Evolutionary conservation across 495 filamentous ascomycete species (phyloP), one percentile per base, ranked within the genome.

Genomic region (Glonium stellatum): DNA sequence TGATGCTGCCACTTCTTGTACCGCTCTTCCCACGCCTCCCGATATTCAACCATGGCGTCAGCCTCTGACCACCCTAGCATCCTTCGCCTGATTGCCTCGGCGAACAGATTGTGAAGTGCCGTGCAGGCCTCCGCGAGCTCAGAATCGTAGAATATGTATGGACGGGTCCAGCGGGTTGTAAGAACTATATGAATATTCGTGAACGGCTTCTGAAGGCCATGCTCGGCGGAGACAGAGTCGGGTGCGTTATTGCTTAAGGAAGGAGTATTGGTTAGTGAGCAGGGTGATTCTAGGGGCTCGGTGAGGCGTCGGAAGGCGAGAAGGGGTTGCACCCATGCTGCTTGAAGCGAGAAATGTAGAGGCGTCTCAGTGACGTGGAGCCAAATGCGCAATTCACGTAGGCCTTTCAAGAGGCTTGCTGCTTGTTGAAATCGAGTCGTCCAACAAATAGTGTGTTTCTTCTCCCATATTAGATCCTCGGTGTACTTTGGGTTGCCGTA

Each of bases 41-140:
- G 46, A 35, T 57, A 63, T 5, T 58, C 55, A 1, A 47, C 48
- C 64, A 67, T 67, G 19, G 60, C 56, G 8, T 54, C 57, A 15
- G 55, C 39, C 47, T 60, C 60, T 13, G 12, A 42, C 19, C 10
- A 25, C 23, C 64, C 64, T 1, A 60, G 36, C 21, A 67, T 63
- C n/a, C 53, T 47, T 8, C 31, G 27, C n/a, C 12, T n/a, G 25
- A 67, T 63, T 2, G 55, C 64, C 8, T 63, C n/a, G 0, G 34
- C 64, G 19, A 60, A 67, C 11, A 67, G 53, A 3, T 27, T 5
- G 50, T 67, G 64, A 12, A 67, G 53, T 25, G 59, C 39, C n/a
- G 11, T 34, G 53, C 36, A 57, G 11, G 60, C 64, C 0, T 48
- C 31, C 11, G 23, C 52, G 6, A 63, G 60, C 15, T 22, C 23